Evolutionary conservation across 78 protist genomes (phyloP).

Genomic region (Guillardia theta): DNA sequence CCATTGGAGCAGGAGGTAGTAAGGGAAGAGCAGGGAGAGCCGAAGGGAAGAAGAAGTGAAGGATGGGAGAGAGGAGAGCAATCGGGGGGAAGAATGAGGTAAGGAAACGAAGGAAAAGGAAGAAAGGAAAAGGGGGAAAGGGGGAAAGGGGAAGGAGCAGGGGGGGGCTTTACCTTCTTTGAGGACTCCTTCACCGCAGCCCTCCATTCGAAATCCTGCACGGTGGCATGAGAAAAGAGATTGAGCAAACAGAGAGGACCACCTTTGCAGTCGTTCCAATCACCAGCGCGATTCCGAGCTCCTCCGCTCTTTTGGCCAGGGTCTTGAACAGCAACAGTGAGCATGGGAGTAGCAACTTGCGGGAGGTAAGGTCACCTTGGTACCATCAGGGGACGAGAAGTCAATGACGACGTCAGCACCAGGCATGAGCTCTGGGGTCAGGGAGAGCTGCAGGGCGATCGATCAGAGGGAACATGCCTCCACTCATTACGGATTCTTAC

Average conservation of each 20-base stretch:
- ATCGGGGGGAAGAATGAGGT: too few relatives aligned
- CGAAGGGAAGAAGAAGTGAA: too few relatives aligned
- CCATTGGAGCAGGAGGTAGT: too few relatives aligned
- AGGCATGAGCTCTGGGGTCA: background rate
- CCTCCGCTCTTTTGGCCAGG: background rate
- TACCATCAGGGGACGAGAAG: background rate
- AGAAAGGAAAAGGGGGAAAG: too few relatives aligned
- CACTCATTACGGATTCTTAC: background rate
- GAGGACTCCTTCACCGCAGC: background rate
- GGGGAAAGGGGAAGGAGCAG: too few relatives aligned
- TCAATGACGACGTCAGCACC: constrained; percentile 17
- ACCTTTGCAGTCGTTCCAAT: constrained; percentile 30
- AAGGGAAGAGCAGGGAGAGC: too few relatives aligned
- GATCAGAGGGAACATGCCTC: background rate
- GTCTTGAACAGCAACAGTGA: background rate
- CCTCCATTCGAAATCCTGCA: constrained; percentile 17
- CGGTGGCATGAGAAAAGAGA: too few relatives aligned
- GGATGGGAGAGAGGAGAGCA: too few relatives aligned
- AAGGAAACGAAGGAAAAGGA: too few relatives aligned
- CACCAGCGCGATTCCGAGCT: constrained; percentile 26
- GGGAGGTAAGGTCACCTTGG: background rate
- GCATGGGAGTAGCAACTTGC: background rate
- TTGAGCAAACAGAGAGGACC: too few relatives aligned
- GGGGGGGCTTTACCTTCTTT: background rate
- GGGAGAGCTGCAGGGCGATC: background rate